Conservation (phyloP, 495 filamentous ascomycete species). For the Bombardia bombarda region DNA sequence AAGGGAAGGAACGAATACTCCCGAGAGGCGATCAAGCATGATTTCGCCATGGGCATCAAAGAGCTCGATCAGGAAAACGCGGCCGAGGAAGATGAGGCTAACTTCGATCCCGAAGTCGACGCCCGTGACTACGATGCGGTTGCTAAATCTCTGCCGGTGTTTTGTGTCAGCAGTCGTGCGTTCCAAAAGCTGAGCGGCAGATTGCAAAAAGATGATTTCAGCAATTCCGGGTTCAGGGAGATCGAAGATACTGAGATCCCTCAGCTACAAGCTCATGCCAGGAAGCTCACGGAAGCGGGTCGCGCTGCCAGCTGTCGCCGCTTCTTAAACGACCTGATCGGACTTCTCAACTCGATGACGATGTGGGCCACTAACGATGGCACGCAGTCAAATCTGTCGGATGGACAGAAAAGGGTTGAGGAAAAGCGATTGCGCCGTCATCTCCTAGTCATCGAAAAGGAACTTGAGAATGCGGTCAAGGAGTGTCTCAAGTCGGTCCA, state of each 20-base stretch:
- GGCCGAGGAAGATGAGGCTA: conserved; percentile 5
- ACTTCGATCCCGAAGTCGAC: conserved; percentile 27
- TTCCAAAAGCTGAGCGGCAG: conserved; percentile 46
- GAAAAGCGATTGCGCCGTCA: conserved; percentile 30
- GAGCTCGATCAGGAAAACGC: conserved; percentile 24
- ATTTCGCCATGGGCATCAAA: conserved; percentile 49
- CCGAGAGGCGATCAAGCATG: conserved; percentile 40
- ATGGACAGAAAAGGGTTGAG: conserved; percentile 32
- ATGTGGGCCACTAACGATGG: conserved; percentile 44
- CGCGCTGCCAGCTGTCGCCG: conserved; percentile 1
- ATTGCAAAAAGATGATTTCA: conserved; percentile 40
- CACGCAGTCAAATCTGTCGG: conserved; percentile 30
- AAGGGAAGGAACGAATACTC: conserved; percentile 48
- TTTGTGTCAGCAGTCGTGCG: conserved; percentile 51
- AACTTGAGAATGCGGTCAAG: conserved; percentile 27
- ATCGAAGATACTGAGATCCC: conserved; percentile 42
- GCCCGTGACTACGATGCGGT: conserved; percentile 48
- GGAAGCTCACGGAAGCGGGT: conserved; percentile 40
- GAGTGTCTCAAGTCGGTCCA: conserved; percentile 28
- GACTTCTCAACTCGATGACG: conserved; percentile 41
- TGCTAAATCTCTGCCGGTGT: conserved; percentile 47
- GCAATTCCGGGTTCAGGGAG: conserved; percentile 10
- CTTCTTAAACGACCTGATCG: conserved; percentile 36
- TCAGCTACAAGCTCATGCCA: conserved; percentile 48
- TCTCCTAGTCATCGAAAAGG: conserved; percentile 38